Evolutionary conservation across 495 filamentous ascomycete species (phyloP), one percentile per base, ranked within the genome.

Genomic region (Penicillium coffeae): DNA sequence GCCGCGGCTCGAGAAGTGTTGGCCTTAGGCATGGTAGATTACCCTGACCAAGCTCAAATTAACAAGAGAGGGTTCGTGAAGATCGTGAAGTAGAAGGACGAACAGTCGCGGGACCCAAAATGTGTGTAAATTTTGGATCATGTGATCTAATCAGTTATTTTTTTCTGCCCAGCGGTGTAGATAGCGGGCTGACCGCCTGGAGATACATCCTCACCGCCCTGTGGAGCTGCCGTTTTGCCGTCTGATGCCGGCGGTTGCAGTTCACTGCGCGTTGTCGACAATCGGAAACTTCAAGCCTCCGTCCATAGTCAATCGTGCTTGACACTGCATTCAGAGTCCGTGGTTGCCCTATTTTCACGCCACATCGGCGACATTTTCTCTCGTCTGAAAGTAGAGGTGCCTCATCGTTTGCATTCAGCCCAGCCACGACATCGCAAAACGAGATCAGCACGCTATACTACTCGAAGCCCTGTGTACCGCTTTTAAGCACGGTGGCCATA

Each of bases 101-200:
- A 30, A 30, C 10, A 30, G 5, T 30, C 25, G 5, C 25, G 25
- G 25, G 10, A 30, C 25, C 48, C 40, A 46, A 64, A 59, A 42
- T 69, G 68, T 69, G 68, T 62, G 64, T 66, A 64, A 69, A 69
- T 68, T 70, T 68, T 42, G 47, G 42, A 51, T 72, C 66, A 71
- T 61, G 66, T 69, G 65, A 58, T 49, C 51, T 35, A 38, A 58
- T 54, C 55, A 54, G 38, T 47, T 39, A 30, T 45, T 52, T 56
- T 58, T 62, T 68, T 68, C 54, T 66, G 63, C 54, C 56, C 16
- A 50, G 58, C 56, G 61, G 61, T 54, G 55, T 38, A 32, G 15
- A 8, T 10, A 1, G 9, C 12, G 1, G 8, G 2, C 32, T 45
- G 42, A 71, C 66, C 66, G 64, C 60, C 52, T 42, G 33, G 13